Conservation (phyloP, 352 stramenopile species). For the Phytophthora palmivora region DNA sequence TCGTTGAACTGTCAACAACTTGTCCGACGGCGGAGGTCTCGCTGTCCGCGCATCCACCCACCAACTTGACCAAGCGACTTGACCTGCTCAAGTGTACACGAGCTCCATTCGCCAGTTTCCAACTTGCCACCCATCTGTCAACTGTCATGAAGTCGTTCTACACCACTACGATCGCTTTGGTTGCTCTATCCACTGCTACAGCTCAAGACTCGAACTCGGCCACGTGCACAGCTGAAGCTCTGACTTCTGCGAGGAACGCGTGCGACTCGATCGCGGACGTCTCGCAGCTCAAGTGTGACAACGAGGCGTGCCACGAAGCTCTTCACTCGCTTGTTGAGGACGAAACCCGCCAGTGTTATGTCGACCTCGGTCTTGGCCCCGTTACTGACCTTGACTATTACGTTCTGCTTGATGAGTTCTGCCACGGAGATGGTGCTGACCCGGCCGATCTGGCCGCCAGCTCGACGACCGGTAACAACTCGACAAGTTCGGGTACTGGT, state of each 20-base stretch:
- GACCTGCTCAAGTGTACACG: conserved; percentile 1
- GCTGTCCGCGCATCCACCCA: conserved; percentile 6
- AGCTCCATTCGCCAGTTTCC: conserved; percentile 22
- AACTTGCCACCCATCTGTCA: conserved; percentile 23
- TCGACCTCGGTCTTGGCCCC: conserved; percentile 36
- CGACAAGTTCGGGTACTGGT: conserved; percentile 17
- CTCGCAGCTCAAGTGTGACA: conserved; percentile 51
- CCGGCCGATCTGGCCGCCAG: conserved; percentile 31
- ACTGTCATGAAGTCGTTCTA: conserved; percentile 34
- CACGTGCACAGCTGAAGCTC: conserved; percentile 28
- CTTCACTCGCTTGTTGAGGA: conserved; percentile 52
- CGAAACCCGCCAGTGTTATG: conserved; percentile 44
- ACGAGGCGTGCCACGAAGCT: conserved; percentile 40
- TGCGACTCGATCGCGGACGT: conserved; percentile 48
- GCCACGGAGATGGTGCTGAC: conserved; percentile 46
- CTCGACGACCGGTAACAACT: conserved; percentile 18
- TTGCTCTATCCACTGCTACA: conserved; percentile 6
- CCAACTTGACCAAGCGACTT: background rate
- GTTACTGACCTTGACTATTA: conserved; percentile 47
- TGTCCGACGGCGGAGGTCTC: conserved; percentile 25
- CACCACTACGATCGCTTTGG: conserved; percentile 11
- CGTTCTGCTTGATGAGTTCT: conserved; percentile 47
- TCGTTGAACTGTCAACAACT: conserved; percentile 9
- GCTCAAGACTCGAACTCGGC: conserved; percentile 14
- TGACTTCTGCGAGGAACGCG: conserved; percentile 32